These are phyloP conservation scores for Fusarium newnesense DNA, from an alignment of 2,329 filamentous ascomycete species.

Conservation along the genomic window DNA sequence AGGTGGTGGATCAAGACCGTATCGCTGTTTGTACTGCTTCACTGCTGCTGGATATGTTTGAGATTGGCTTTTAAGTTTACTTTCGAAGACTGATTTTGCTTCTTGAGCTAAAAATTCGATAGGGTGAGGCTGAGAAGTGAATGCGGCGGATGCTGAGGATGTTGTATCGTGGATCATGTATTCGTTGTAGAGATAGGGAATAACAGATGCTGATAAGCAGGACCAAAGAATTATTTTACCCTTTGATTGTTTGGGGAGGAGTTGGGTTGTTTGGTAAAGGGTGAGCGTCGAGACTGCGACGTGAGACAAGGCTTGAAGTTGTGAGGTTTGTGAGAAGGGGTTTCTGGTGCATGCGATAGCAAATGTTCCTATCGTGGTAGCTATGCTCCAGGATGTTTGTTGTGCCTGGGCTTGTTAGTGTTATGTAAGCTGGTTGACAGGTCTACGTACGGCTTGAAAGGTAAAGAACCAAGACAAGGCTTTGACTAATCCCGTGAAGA, in stretches of 20 bases:
- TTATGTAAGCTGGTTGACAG: accelerated
- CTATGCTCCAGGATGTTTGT: slow-evolving; percentile 47
- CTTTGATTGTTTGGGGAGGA: slow-evolving; percentile 48
- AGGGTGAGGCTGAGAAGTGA: slow-evolving; percentile 46
- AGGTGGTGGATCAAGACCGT: slow-evolving; percentile 54
- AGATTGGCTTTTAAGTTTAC: slow-evolving; percentile 51
- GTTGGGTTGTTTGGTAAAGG: slow-evolving; percentile 46
- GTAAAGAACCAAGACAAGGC: slow-evolving; percentile 50
- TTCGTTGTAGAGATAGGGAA: slow-evolving; percentile 47
- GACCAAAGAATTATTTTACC: slow-evolving; percentile 45
- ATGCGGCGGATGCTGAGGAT: background rate
- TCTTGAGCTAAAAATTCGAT: slow-evolving; percentile 47
- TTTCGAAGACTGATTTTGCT: slow-evolving; percentile 46
- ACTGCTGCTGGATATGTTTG: slow-evolving; percentile 48
- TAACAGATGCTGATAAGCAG: slow-evolving; percentile 44
- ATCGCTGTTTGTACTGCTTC: slow-evolving; percentile 56
- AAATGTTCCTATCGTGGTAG: slow-evolving; percentile 47
- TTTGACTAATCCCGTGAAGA: slow-evolving; percentile 46
- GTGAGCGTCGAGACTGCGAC: slow-evolving; percentile 44
- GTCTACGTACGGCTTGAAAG: slow-evolving; percentile 44
- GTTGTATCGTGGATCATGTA: slow-evolving; percentile 36
- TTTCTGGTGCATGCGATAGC: slow-evolving; percentile 45
- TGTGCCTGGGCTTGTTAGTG: slow-evolving; percentile 38
- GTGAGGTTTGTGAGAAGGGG: slow-evolving; percentile 43
- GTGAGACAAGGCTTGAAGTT: slow-evolving; percentile 41